A percentile compares a stretch with the other conserved stretches of the same genome.
Evolutionary conservation across 2,329 filamentous ascomycete genomes (phyloP).

Genomic region (Rhinocladiella similis): DNA sequence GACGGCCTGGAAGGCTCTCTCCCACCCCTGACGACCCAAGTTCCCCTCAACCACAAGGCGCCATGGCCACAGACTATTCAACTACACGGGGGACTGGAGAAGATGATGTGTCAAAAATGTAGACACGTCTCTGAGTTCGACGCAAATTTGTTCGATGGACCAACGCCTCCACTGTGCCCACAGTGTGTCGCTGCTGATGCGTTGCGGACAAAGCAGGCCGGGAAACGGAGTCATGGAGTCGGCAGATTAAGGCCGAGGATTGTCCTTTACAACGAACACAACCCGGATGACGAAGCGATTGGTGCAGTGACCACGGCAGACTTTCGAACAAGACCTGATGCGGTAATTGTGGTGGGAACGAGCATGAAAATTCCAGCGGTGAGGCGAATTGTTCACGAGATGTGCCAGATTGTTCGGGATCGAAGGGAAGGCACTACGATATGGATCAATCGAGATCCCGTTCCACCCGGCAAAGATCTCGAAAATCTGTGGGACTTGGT

Average conservation of each 20-base stretch:
- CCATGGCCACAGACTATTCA: conserved; percentile 95
- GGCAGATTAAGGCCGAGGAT: conserved; percentile 87
- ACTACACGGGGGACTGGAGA: conserved; percentile 86
- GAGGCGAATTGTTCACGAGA: conserved; percentile 81
- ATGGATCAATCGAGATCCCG: conserved; percentile 90
- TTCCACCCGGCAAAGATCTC: conserved; percentile 79
- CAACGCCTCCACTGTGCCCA: conserved; percentile 76
- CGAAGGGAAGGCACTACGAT: conserved; percentile 82
- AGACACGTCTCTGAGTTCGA: conserved; percentile 74
- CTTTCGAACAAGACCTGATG: conserved; percentile 80
- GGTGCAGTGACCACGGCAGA: conserved; percentile 86
- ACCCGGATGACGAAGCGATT: conserved; percentile 95
- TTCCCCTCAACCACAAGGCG: conserved; percentile 79
- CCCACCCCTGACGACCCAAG: conserved; percentile 72
- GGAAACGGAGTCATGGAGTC: conserved; percentile 90
- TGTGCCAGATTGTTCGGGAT: conserved; percentile 83
- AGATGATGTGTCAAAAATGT: conserved; percentile 98
- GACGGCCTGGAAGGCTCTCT: conserved; percentile 90
- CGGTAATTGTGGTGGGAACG: conserved; percentile 91
- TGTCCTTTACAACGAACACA: conserved; percentile 95
- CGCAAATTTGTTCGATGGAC: conserved; percentile 76
- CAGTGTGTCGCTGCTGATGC: conserved; percentile 73
- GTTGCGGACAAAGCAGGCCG: conserved; percentile 71
- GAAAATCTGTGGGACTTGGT: conserved; percentile 93
- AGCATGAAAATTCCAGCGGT: conserved; percentile 95